A percentile compares a stretch with the other conserved stretches of the same genome.
These are phyloP conservation scores for Hymenoscyphus scutula DNA, from an alignment of 2,329 filamentous ascomycete species.

Conservation along the genomic window DNA sequence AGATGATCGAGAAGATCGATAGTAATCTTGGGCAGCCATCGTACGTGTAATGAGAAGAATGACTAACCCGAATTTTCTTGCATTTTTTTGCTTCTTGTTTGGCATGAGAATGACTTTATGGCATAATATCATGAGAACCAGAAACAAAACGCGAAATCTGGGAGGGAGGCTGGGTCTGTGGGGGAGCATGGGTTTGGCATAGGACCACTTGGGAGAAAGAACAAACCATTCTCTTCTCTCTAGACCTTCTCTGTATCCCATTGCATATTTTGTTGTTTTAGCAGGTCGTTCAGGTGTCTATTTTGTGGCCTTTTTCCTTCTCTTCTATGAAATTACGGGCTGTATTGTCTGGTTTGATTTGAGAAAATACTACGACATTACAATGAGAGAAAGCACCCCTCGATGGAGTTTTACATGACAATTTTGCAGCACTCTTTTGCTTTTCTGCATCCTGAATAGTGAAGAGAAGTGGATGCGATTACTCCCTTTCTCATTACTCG, in stretches of 20 bases:
- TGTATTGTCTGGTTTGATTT: neutral
- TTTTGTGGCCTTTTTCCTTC: neutral
- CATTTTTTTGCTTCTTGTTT: neutral
- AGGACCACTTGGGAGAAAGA: neutral
- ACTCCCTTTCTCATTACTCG: too few relatives aligned
- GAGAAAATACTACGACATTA: conserved; percentile 8
- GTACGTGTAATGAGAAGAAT: conserved; percentile 4
- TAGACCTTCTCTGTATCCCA: conserved; percentile 13
- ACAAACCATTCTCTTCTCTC: neutral
- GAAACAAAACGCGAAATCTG: neutral
- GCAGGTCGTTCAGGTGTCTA: conserved; percentile 23
- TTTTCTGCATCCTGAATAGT: neutral
- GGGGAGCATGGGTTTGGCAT: neutral
- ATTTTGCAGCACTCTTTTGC: neutral
- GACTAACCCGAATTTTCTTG: conserved; percentile 4
- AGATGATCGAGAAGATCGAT: neutral
- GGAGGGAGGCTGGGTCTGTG: conserved; percentile 1
- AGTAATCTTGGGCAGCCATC: neutral
- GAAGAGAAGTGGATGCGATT: too few relatives aligned
- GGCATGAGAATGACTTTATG: conserved; percentile 6
- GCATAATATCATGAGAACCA: conserved; percentile 12
- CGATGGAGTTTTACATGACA: conserved; percentile 1
- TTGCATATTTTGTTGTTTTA: conserved; percentile 22
- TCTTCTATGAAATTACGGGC: conserved; percentile 3
- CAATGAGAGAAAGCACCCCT: conserved; percentile 3